Evolutionary conservation across 148 eudicot species (phyloP).

Genomic region (Vaccinium macrocarpon): DNA sequence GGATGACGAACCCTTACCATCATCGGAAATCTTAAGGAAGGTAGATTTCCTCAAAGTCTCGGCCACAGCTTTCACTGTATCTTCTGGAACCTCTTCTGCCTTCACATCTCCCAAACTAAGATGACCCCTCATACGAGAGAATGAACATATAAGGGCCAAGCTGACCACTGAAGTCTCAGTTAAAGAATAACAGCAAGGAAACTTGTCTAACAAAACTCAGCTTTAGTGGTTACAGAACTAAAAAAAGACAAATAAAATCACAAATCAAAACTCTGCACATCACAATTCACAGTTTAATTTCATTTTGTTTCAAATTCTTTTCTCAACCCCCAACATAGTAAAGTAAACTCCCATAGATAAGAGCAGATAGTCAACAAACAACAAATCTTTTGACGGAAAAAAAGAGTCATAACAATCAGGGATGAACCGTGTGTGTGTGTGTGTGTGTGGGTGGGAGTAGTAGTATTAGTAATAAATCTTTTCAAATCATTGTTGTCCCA

Average conservation of each 20-base stretch:
- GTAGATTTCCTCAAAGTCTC: constrained; percentile 64
- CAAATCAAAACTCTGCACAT: not conserved
- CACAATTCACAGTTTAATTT: not conserved
- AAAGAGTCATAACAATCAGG: not conserved
- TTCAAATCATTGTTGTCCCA: not conserved
- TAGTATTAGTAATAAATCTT: not conserved
- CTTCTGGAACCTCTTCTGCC: constrained; percentile 70
- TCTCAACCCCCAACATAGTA: not conserved
- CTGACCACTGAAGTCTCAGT: constrained; percentile 69
- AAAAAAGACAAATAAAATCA: not conserved
- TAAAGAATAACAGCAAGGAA: constrained; percentile 39
- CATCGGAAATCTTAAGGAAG: constrained; percentile 74
- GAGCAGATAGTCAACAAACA: not conserved
- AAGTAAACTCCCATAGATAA: not conserved
- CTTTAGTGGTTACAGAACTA: not conserved
- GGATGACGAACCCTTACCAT: constrained; percentile 47
- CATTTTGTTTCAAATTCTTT: not conserved
- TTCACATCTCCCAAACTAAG: constrained; percentile 64
- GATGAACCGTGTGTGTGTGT: too few relatives aligned
- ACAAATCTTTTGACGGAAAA: not conserved
- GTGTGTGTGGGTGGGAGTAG: too few relatives aligned
- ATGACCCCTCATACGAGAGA: constrained; percentile 76
- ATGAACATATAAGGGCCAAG: constrained; percentile 88
- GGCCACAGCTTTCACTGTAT: constrained; percentile 69
- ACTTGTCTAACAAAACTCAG: not conserved